Evolutionary conservation across 805 yeast species (phyloP), one percentile per base, ranked within the genome.

Genomic region (Saccharomycopsis microspora): DNA sequence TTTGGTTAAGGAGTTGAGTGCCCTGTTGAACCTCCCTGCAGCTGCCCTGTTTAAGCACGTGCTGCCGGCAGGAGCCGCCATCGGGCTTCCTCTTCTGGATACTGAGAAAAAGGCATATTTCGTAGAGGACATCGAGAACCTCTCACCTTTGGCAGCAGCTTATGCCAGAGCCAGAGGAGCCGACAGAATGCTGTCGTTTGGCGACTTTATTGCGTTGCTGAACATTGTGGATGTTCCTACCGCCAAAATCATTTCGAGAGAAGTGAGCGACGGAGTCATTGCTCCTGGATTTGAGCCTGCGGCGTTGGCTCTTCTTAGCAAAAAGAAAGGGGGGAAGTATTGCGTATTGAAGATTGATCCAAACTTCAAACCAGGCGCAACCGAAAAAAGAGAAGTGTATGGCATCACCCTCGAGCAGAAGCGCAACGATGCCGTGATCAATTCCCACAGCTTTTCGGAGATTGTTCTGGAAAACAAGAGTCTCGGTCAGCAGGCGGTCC

Each of bases 91-190:
- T 56, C 74, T 93, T 59, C 63, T 83, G 42, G 98, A 89, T 45
- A 72, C 80, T 54, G 98, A 93, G 74, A 89, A 88, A 76, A 85
- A 90, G 69, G 78, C 90, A 55, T 93, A 93, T 75, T 93, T 93
- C 64, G 98, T 93, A 55, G 80, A 80, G 57, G 96, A 87, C 66
- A 87, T 90, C 61, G 95, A 86, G 68, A 86, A 89, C 74, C 73
- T 93, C 64, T 86, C 97, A 8, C 97, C 98, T 48, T 75, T 93
- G 63, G 98, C 98, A 55, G 84, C 85, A 63, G 98, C 98, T 50
- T 93, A 93, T 62, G 98, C 98, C 37, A 85, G 97, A 71, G 98
- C 98, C 49, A 85, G 98, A 70, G 98, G 98, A 67, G 98, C 98
- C 57, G 98, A 93, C 70, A 83, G 98, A 77, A 93, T 93, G 98